Evolutionary conservation across 2,329 filamentous ascomycete genomes (phyloP).

Genomic region (Metarhizium humberi): DNA sequence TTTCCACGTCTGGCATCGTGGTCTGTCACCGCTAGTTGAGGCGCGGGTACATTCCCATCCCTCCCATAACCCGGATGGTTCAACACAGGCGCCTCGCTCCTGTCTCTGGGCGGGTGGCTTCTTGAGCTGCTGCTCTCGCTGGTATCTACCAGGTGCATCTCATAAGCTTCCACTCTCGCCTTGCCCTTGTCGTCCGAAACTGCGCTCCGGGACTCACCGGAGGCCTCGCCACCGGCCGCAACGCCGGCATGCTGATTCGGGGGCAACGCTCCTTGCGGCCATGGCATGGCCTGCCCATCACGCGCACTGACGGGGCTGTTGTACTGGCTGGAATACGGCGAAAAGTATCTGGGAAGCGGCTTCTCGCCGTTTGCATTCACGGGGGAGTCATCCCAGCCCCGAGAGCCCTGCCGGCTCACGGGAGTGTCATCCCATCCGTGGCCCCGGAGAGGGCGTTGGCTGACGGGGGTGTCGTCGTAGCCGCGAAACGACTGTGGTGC

Average conservation of each 20-base stretch:
- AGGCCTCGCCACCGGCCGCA: slow-evolving; percentile 2
- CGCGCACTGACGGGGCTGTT: slow-evolving; percentile 44
- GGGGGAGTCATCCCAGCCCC: slow-evolving; percentile 44
- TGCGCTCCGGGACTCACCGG: not conserved
- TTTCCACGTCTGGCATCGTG: slow-evolving; percentile 2
- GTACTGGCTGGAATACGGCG: slow-evolving; percentile 51
- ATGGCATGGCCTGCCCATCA: slow-evolving; percentile 24
- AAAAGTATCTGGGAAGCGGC: slow-evolving; percentile 40
- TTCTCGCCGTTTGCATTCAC: slow-evolving; percentile 32
- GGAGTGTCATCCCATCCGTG: slow-evolving; percentile 34
- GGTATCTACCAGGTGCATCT: slow-evolving; percentile 31
- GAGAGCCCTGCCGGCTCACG: slow-evolving; percentile 38
- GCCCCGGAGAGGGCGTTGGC: not conserved
- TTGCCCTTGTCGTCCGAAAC: slow-evolving; percentile 31
- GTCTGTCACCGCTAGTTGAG: slow-evolving; percentile 9
- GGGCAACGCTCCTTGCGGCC: slow-evolving; percentile 21
- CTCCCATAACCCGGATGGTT: slow-evolving; percentile 29
- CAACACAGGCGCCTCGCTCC: slow-evolving; percentile 29
- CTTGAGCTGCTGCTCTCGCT: slow-evolving; percentile 14
- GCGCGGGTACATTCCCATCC: slow-evolving; percentile 24
- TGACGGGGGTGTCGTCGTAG: no score
- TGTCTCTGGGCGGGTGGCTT: slow-evolving; percentile 11
- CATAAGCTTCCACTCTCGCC: slow-evolving; percentile 32
- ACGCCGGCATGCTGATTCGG: slow-evolving; percentile 11
- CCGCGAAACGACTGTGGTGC: slow-evolving; percentile 13